phyloP scores from a whole-genome alignment of 1,284 basidiomycete genomes.

The Ganoderma sp. region DNA sequence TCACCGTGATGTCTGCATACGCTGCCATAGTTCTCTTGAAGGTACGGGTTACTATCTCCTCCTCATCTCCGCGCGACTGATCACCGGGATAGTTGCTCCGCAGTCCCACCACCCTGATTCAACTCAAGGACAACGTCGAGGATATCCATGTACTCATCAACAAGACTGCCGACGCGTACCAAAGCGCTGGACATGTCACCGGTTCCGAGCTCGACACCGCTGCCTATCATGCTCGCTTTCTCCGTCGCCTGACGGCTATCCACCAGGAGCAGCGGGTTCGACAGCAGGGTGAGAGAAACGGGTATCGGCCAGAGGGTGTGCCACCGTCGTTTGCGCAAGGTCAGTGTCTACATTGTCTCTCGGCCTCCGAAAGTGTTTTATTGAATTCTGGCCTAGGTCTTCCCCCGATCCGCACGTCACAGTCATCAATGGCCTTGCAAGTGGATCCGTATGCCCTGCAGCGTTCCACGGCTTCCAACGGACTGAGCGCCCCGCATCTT shows the following conservation, averaged over 20 bases:
- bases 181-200: conserved; percentile 67
- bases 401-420: conserved; percentile 22
- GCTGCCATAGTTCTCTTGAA: conserved; percentile 77
- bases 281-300: conserved; percentile 35
- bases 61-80: neutral
- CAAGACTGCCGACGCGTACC: conserved; percentile 75
- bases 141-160: conserved; percentile 70
- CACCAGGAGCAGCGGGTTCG: conserved; percentile 60
- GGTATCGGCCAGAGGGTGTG: conserved; percentile 19
- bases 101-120: conserved; percentile 57
- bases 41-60: conserved; percentile 46
- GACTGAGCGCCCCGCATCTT: conserved; percentile 12
- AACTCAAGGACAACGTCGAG: conserved; percentile 60
- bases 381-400: conserved; percentile 12
- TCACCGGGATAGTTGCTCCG: conserved; percentile 61
- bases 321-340: conserved; percentile 26
- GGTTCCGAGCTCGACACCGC: conserved; percentile 61
- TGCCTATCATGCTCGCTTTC: conserved; percentile 76
- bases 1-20: conserved; percentile 84
- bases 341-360: neutral
- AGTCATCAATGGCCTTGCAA: conserved; percentile 8
- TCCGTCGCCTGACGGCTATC: conserved; percentile 69
- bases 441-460: conserved; percentile 14
- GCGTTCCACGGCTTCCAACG: conserved; percentile 15
- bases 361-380: neutral